These are phyloP conservation scores for Actinidia polygama DNA, from an alignment of 179 eudicot species.

Conservation along the genomic window DNA sequence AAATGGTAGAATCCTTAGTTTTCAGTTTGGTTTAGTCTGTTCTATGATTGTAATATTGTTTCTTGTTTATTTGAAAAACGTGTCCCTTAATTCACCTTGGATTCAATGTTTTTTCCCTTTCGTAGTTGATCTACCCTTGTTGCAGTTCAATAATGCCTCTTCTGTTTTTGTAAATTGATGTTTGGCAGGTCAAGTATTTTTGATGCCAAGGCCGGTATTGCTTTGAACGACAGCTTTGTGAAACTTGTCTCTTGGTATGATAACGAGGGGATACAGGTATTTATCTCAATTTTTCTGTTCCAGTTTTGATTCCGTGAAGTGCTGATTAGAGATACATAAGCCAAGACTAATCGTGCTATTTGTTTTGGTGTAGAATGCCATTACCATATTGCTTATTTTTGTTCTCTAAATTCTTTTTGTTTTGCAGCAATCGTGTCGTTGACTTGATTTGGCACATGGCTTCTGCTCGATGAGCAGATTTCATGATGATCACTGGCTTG, in stretches of 20 bases:
- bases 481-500: too few relatives aligned
- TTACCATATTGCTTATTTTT: too few relatives aligned
- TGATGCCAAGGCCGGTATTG: slow-evolving; percentile 66
- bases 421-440: slow-evolving; percentile 55
- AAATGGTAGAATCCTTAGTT: background rate
- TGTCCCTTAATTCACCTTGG: background rate
- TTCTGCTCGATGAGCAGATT: too few relatives aligned
- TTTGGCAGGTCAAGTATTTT: slow-evolving; percentile 58
- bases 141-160: background rate
- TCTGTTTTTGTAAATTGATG: background rate
- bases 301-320: background rate
- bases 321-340: too few relatives aligned
- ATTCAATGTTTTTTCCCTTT: background rate
- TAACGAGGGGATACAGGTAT: slow-evolving; percentile 65
- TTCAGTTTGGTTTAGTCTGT: background rate
- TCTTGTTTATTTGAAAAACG: too few relatives aligned
- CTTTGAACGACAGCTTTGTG: slow-evolving; percentile 53
- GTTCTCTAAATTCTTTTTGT: too few relatives aligned
- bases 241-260: slow-evolving; percentile 68
- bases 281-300: background rate
- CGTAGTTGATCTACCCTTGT: background rate
- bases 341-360: too few relatives aligned
- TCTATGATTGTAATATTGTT: background rate
- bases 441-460: slow-evolving; percentile 57
- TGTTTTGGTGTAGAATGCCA: too few relatives aligned